phyloP scores from a whole-genome alignment of 441 rosid genomes.

The Arabidopsis lyrata region DNA sequence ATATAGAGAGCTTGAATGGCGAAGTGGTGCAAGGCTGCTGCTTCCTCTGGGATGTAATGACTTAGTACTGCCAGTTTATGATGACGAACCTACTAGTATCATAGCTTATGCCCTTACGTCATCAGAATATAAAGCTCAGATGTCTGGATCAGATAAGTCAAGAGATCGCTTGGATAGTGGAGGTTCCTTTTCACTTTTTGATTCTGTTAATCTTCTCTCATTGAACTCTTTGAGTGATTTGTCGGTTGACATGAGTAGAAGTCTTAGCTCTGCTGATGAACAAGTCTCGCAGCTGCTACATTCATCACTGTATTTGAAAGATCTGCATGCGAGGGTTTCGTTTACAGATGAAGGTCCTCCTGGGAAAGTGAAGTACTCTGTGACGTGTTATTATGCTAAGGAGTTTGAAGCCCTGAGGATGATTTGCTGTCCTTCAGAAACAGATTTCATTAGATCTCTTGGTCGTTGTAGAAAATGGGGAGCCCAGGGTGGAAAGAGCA shows the following conservation, averaged over 20 bases:
- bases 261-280: conserved; percentile 62
- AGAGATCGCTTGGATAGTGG: conserved; percentile 61
- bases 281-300: conserved; percentile 63
- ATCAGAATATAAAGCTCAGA: conserved; percentile 57
- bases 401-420: conserved; percentile 76
- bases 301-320: conserved; percentile 56
- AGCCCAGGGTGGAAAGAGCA: conserved; percentile 88
- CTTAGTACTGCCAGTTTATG: conserved; percentile 64
- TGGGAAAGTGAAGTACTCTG: conserved; percentile 68
- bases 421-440: conserved; percentile 74
- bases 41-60: conserved; percentile 64
- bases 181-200: conserved; percentile 58
- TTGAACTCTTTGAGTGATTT: conserved; percentile 59
- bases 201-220: conserved; percentile 58
- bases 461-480: conserved; percentile 89
- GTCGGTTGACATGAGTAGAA: conserved; percentile 56
- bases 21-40: conserved; percentile 61
- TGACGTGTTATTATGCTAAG: conserved; percentile 77
- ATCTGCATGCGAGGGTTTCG: conserved; percentile 63
- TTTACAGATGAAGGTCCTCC: conserved; percentile 68
- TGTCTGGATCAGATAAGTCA: conserved; percentile 66
- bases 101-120: conserved; percentile 68
- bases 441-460: conserved; percentile 73
- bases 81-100: conserved; percentile 72
- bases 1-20: conserved; percentile 58